Conservation (phyloP, 106 monocot species). For the Alisma plantagoaquatica region DNA sequence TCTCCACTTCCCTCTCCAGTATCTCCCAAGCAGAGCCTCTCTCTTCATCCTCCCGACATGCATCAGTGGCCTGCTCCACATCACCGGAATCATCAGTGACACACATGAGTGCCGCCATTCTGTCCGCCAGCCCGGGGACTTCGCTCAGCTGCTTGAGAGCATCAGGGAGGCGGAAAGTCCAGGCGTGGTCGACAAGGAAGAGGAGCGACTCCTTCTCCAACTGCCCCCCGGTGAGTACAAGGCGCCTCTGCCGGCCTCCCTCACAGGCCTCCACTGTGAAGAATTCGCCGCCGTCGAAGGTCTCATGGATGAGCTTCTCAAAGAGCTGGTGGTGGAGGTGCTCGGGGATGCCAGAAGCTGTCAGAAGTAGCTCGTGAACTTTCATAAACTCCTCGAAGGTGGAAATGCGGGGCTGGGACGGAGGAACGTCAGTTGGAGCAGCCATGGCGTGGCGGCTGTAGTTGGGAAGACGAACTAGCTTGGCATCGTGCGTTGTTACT, state of each 20-base stretch:
- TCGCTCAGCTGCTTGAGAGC: constrained; percentile 75
- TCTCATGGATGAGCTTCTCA: constrained; percentile 69
- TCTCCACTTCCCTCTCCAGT: constrained; percentile 48
- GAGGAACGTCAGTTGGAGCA: neutral
- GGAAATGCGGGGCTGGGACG: constrained; percentile 17
- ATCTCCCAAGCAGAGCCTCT: constrained; percentile 25
- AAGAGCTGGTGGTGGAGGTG: constrained; percentile 58
- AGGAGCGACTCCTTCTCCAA: constrained; percentile 56
- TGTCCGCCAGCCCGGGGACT: constrained; percentile 71
- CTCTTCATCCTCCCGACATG: constrained; percentile 5
- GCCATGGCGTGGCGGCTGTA: neutral
- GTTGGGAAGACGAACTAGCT: no score
- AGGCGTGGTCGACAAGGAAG: constrained; percentile 90
- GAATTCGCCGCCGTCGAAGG: constrained; percentile 69
- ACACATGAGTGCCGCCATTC: constrained; percentile 95
- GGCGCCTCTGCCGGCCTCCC: constrained; percentile 63
- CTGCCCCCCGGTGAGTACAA: constrained; percentile 37
- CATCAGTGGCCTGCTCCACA: constrained; percentile 21
- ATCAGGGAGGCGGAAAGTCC: constrained; percentile 83
- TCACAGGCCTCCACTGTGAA: constrained; percentile 84
- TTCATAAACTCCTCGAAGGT: constrained; percentile 52
- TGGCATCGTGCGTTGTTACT: no score
- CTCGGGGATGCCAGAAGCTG: constrained; percentile 63
- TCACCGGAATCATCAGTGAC: constrained; percentile 50
- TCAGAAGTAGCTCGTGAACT: constrained; percentile 74